phyloP scores from a whole-genome alignment of 2,329 filamentous ascomycete species.

The Didymellaceae sp. region DNA sequence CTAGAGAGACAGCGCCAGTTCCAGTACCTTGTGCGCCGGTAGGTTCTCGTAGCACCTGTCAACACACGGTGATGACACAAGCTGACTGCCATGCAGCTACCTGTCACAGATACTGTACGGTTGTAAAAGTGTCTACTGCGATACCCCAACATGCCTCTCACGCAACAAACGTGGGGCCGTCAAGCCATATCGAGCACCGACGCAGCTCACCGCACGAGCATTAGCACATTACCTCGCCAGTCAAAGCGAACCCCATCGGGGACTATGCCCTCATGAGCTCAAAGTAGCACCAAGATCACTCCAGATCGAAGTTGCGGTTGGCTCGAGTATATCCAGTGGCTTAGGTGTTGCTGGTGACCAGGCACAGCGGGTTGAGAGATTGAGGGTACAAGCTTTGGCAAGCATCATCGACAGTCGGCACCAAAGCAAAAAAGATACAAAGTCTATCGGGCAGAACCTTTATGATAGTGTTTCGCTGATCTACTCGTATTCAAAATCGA shows the following conservation, averaged over 20 bases:
- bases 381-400: constrained; percentile 14
- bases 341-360: background rate
- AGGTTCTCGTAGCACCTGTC: constrained; percentile 9
- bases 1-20: constrained; percentile 37
- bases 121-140: constrained; percentile 72
- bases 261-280: constrained; percentile 65
- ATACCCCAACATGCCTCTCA: constrained; percentile 80
- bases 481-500: constrained; percentile 42
- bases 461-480: constrained; percentile 52
- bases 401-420: constrained; percentile 30
- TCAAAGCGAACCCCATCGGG: constrained; percentile 75
- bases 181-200: constrained; percentile 78
- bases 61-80: background rate
- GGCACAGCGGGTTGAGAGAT: background rate
- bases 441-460: constrained; percentile 67
- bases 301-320: constrained; percentile 27
- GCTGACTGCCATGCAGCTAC: constrained; percentile 61
- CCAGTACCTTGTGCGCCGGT: constrained; percentile 44
- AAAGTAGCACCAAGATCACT: constrained; percentile 40
- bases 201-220: constrained; percentile 79
- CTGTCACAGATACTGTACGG: constrained; percentile 82
- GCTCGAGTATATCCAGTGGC: background rate
- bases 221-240: constrained; percentile 81
- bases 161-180: constrained; percentile 72
- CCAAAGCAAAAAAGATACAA: constrained; percentile 59